phyloP scores from a whole-genome alignment of 2,329 filamentous ascomycete genomes.

The Coleophoma cylindrospora region DNA sequence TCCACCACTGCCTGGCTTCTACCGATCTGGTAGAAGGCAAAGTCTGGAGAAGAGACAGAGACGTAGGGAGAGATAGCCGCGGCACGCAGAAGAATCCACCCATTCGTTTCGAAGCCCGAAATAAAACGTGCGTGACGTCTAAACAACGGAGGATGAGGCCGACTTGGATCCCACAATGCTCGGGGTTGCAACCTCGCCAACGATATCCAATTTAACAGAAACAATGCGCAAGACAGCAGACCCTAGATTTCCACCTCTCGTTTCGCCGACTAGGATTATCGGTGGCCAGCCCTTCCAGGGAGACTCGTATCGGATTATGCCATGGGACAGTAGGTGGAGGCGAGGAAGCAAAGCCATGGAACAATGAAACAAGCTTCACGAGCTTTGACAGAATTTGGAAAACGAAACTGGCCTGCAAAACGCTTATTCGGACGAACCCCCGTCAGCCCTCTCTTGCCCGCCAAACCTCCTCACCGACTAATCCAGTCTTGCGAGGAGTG shows the following conservation, averaged over 20 bases:
- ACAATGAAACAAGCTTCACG: background rate
- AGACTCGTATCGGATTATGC: background rate
- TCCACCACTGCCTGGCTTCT: too few relatives aligned
- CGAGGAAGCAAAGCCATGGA: background rate
- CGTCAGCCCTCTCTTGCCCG: too few relatives aligned
- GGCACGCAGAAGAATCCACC: too few relatives aligned
- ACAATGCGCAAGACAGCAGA: background rate
- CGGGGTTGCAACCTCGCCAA: background rate
- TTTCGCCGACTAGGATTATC: background rate
- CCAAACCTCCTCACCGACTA: too few relatives aligned
- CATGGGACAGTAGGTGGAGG: background rate
- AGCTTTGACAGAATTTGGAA: background rate
- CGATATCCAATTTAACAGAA: background rate
- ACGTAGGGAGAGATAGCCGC: too few relatives aligned
- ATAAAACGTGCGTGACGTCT: background rate
- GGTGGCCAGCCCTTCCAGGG: background rate
- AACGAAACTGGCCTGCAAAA: background rate
- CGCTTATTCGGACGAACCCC: constrained; percentile 1
- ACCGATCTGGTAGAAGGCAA: too few relatives aligned
- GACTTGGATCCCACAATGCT: background rate
- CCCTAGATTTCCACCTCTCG: background rate
- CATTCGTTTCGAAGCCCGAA: background rate
- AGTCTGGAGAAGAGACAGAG: too few relatives aligned
- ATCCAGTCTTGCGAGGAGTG: too few relatives aligned
- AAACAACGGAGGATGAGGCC: background rate